Percentiles rank a stretch among this genome's conserved stretches.
Conservation (phyloP, 2,329 filamentous ascomycete genomes). For the Atkinsonella texensis region DNA sequence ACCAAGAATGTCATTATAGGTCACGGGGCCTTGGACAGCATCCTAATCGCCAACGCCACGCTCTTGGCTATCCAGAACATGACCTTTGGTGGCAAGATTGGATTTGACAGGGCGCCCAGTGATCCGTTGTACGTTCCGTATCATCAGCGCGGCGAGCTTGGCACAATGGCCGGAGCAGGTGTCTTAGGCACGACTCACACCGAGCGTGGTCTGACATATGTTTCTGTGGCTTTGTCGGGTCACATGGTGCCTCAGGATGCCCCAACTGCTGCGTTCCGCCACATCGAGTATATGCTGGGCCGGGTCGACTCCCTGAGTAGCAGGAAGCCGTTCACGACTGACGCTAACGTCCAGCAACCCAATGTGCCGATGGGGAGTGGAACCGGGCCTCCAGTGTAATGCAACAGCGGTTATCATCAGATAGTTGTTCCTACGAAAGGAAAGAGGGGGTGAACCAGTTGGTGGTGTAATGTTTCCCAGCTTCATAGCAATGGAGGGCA, state of each 20-base stretch:
- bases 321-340: conserved; percentile 3
- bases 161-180: conserved; percentile 41
- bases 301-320: conserved; percentile 42
- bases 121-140: conserved; percentile 56
- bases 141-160: conserved; percentile 5
- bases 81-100: conserved; percentile 60
- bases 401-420: background rate
- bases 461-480: no score
- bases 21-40: conserved; percentile 60
- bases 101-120: conserved; percentile 48
- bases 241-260: conserved; percentile 59
- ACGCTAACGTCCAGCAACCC: background rate
- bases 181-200: conserved; percentile 57
- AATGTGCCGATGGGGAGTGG: background rate
- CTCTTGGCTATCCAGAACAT: conserved; percentile 67
- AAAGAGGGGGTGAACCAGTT: no score
- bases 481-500: no score
- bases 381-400: background rate
- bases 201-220: conserved; percentile 64
- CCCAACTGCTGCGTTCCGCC: conserved; percentile 55
- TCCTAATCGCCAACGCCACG: conserved; percentile 56
- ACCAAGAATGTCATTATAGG: conserved; percentile 61
- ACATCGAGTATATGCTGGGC: conserved; percentile 63
- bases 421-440: no score
- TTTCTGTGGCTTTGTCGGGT: conserved; percentile 48